These are phyloP conservation scores for Ophiorrhiza pumila DNA, from an alignment of 257 asterid species.

Conservation along the genomic window DNA sequence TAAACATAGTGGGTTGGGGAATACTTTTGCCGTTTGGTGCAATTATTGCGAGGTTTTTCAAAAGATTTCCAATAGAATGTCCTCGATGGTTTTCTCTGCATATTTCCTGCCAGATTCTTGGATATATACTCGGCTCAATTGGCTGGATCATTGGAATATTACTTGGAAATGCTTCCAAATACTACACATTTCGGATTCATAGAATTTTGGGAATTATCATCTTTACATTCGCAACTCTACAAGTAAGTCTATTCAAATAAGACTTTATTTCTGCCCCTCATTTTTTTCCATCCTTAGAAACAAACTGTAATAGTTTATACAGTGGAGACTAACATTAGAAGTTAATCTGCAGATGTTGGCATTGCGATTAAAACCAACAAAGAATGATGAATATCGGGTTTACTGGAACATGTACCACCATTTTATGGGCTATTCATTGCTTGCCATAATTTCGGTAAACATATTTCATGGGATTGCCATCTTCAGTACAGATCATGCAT, in stretches of 20 bases:
- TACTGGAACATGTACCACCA: slow-evolving; percentile 69
- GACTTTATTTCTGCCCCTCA: not conserved
- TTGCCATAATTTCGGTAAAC: slow-evolving; percentile 36
- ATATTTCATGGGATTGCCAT: slow-evolving; percentile 48
- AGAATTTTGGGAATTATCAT: slow-evolving; percentile 32
- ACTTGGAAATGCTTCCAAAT: slow-evolving; percentile 40
- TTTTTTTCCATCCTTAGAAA: not conserved
- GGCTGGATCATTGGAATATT: slow-evolving; percentile 55
- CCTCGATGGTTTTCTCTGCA: slow-evolving; percentile 28
- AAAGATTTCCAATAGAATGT: slow-evolving; percentile 16
- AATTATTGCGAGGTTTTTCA: slow-evolving; percentile 49
- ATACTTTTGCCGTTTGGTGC: slow-evolving; percentile 51
- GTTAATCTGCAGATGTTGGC: slow-evolving; percentile 43
- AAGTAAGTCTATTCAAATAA: slow-evolving; percentile 27
- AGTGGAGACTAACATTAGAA: not conserved
- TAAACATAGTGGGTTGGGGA: slow-evolving; percentile 71
- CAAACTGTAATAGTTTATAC: not conserved
- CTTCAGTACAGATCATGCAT: slow-evolving; percentile 19
- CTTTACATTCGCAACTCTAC: slow-evolving; percentile 49
- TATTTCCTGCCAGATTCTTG: slow-evolving; percentile 35
- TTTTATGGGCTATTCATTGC: slow-evolving; percentile 42
- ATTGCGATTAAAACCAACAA: slow-evolving; percentile 33
- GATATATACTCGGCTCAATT: slow-evolving; percentile 39
- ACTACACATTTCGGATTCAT: slow-evolving; percentile 38
- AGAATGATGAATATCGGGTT: slow-evolving; percentile 15